Base-by-base conservation (phyloP, 2,329 filamentous ascomycete species). In the Paracorniculantispora psalliotae region DNA sequence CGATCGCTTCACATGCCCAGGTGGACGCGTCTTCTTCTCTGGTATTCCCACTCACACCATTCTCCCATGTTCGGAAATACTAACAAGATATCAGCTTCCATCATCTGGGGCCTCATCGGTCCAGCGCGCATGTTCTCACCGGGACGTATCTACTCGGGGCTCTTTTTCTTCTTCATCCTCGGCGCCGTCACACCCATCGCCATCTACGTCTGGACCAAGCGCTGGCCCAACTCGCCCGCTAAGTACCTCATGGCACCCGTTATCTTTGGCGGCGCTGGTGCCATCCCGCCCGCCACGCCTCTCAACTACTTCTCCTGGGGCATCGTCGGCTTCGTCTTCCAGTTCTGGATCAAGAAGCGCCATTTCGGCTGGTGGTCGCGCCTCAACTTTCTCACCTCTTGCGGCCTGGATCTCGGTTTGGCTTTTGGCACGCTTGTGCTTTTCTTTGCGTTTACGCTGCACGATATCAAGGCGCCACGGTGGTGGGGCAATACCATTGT, bases 281-380 rank as follows among this genome's bases (percentile, higher is more conserved):
- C 74, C 35, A 85, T 87, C 64, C 84, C 84, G 2, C 84, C 84
- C 0, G 88, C 89, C 3, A 89, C 87, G 0, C 87, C 88, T 0
- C 80, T 91, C 60, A 90, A 89, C 72, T 91, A 90, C 68, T 81
- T 89, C 35, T 80, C 81, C n/a, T 91, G 88, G 88, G 86, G 85
- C 19, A 73, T 88, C 59, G 85, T 91, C 3, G 89, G 88, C 30
- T 85, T 83, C 64, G 62, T 88, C 33, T 91, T 91, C 77, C 88
- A 91, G 70, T 84, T 83, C 69, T 79, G 77, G 67, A 82, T 91
- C 68, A 84, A 85, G 70, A 81, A 82, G 66, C 78, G 79, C 15
- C 79, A 83, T 69, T 84, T 84, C 62, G 80, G 75, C 28, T 91
- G 88, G 88, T 91, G 89, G 89, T 83, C 82, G 71, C 79, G 86